These are phyloP conservation scores for Pseudocohnilembus persalinus DNA, from an alignment of 169 alveolate genomes.

Conservation along the genomic window DNA sequence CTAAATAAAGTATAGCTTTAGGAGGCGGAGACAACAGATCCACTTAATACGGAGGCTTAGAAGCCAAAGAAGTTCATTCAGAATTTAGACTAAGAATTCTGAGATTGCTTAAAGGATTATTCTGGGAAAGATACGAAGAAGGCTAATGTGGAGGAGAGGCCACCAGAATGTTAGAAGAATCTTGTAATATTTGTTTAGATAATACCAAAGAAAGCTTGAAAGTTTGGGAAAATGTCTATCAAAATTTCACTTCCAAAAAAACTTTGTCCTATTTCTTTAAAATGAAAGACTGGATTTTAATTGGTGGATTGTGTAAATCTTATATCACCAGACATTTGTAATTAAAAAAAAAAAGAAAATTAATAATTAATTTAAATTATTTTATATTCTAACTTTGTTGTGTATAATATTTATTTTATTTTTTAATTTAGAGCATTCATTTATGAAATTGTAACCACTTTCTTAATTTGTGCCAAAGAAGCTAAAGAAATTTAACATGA, in stretches of 20 bases:
- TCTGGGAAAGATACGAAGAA: slow-evolving; percentile 33
- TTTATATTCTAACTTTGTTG: no score
- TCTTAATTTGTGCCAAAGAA: slow-evolving; percentile 45
- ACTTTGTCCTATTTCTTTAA: slow-evolving; percentile 27
- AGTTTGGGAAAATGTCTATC: slow-evolving; percentile 40
- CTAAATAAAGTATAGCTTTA: slow-evolving; percentile 1
- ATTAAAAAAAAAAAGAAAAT: no score
- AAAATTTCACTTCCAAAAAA: slow-evolving; percentile 32
- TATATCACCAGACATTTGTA: slow-evolving; percentile 39
- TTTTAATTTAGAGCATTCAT: slow-evolving; percentile 24
- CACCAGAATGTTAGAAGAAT: slow-evolving; percentile 35
- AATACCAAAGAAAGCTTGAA: slow-evolving; percentile 25
- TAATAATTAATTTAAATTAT: no score
- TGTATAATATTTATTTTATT: no score
- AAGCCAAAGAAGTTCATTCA: slow-evolving; percentile 16
- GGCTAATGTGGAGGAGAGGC: slow-evolving; percentile 49
- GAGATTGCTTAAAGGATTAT: slow-evolving; percentile 39
- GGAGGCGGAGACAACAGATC: slow-evolving; percentile 23
- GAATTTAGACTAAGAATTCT: slow-evolving; percentile 35
- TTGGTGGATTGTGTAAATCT: slow-evolving; percentile 33
- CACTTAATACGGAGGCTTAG: slow-evolving; percentile 29
- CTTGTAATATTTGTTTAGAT: slow-evolving; percentile 49
- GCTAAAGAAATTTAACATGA: slow-evolving; percentile 32
- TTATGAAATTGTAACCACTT: slow-evolving; percentile 43
- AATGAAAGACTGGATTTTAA: slow-evolving; percentile 26